Evolutionary conservation across 371 early-diverging fungal genomes (phyloP), one percentile per base, ranked within the genome.

Genomic region (Apophysomyces variabilis): DNA sequence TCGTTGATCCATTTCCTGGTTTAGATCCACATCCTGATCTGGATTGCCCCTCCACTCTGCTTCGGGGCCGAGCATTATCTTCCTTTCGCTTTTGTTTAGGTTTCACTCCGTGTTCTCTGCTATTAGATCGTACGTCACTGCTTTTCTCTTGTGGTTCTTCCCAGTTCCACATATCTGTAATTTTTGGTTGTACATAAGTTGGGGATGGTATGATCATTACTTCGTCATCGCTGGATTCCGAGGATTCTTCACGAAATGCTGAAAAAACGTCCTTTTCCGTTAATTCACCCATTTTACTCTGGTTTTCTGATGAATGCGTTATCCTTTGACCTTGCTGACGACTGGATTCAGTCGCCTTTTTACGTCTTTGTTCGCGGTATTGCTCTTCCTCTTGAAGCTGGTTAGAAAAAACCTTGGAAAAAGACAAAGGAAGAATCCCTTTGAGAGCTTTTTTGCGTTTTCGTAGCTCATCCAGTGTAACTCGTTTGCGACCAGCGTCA

Each of bases 381-480:
- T 58, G 35, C 32, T 60, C 60, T 44, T 60, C 60, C 21, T 60
- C 60, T 13, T 60, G 44, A 1, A 60, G 39, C 38, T 60, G 38
- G 7, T 38, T 44, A 7, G 32, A 39, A 43, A 38, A 60, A 2
- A 60, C 60, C 26, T 60, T 60, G 21, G 60, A 43, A 18, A 60
- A 60, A 18, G 60, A 60, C 5, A 32, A 44, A 7, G 60, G 60
- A 12, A 60, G 60, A 35, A 60, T 44, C 8, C 60, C 60, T 13
- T 45, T 39, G 44, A 60, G 60, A 14, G 60, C 60, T 26, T 44
- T 60, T 38, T 44, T 39, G n/a, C 60, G 43, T 21, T 36, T 39
- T 38, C 60, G 60, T 44, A 60, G 21, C 21, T 60, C 60, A 14
- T 39, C 32, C 7, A 60, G 43, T 13, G 60, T 60, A 12, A 60